Evolutionary conservation across 1,139 yeast species (phyloP), one percentile per base, ranked within the genome.

Genomic region (Candida sanyaensis): DNA sequence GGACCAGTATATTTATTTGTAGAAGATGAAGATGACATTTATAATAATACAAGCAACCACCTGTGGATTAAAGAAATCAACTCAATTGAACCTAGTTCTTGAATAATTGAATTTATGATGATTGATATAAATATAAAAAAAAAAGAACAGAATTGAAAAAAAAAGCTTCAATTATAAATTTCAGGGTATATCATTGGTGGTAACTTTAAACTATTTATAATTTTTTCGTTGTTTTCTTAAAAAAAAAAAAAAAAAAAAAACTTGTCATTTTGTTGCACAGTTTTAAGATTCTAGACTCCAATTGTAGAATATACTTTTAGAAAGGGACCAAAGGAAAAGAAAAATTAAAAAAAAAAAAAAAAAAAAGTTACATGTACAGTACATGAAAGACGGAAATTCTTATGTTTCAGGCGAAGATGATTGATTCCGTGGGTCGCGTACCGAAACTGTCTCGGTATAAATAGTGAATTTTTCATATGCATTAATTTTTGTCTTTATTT

Each of bases 1-100:
- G 88, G 88, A 13, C 87, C 88, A 17, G 59, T 61, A 54, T 70
- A 73, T 43, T 68, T 71, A 17, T 31, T 40, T 21, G 66, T 70
- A 27, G 36, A 32, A 11, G 39, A 11, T 6, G 39, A 36, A 33
- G 17, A 33, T n/a, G 42, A 31, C 42, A 40, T 40, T 31, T 40
- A 36, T 23, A 29, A 24, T n/a, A 23, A 11, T 8, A 11, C 34
- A 12, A 34, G 30, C 26, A 12, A 41, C 9, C 32, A 24, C 31
- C 23, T 23, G 46, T 24, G 23, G 28, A 17, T 17, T 37, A 27
- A n/a, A 13, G 13, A n/a, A n/a, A n/a, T 3, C 2, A 26, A 26
- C 28, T 12, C 17, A n/a, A 37, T 21, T 26, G 12, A 17, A 37
- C 8, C 8, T 12, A 32, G 12, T 12, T 12, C n/a, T 12, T 12